Conservation (phyloP, 2,329 filamentous ascomycete species). For the Aureobasidium sp. region DNA sequence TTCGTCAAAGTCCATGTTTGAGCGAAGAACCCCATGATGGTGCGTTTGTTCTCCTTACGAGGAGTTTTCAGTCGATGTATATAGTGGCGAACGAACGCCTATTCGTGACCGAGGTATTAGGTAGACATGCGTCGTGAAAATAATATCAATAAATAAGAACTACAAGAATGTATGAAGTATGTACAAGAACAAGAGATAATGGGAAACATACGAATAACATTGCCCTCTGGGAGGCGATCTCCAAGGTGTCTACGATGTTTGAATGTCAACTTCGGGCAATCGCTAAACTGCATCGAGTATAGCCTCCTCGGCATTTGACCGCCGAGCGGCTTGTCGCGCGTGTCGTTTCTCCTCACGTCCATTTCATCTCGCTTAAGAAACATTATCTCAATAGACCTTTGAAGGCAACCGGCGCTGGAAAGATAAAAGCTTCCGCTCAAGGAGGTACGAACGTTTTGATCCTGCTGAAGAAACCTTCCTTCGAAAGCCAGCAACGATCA, state of each 20-base stretch:
- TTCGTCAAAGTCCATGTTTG: slow-evolving; percentile 49
- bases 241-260: background rate
- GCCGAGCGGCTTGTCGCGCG: background rate
- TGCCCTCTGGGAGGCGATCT: background rate
- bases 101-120: background rate
- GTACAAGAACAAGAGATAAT: background rate
- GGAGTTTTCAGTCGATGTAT: background rate
- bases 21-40: slow-evolving; percentile 30
- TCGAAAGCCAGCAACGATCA: background rate
- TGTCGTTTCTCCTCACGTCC: background rate
- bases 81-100: background rate
- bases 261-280: background rate
- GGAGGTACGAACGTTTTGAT: background rate
- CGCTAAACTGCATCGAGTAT: background rate
- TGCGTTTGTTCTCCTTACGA: no score
- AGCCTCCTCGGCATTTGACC: background rate
- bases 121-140: background rate
- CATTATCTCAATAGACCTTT: background rate
- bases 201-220: background rate
- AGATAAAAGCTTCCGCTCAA: background rate
- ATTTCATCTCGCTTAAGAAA: background rate
- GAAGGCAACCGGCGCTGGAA: no score
- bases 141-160: background rate
- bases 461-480: background rate
- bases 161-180: background rate